Conservation (phyloP, 2,329 filamentous ascomycete genomes). For the Venturia carpophila region DNA sequence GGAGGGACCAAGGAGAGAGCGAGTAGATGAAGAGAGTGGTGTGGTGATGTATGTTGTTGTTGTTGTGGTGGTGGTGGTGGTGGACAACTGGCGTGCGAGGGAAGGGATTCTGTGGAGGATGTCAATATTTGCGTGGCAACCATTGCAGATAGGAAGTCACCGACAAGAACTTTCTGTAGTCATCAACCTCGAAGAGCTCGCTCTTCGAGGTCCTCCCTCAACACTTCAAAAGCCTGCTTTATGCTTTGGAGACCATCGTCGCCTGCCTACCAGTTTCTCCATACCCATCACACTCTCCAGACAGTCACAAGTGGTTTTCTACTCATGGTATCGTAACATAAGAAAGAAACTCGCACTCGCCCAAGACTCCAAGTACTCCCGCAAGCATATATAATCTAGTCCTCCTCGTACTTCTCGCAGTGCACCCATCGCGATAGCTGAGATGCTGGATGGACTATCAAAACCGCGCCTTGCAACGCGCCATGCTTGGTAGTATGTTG, state of each 20-base stretch:
- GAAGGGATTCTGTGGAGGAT: background rate
- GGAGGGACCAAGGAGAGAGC: background rate
- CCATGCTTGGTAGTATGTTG: background rate
- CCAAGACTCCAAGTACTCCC: background rate
- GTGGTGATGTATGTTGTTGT: background rate
- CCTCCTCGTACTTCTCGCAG: background rate
- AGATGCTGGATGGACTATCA: background rate
- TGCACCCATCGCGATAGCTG: background rate
- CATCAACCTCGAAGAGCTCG: background rate
- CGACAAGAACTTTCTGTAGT: background rate
- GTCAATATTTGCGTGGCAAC: background rate
- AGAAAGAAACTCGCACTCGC: background rate
- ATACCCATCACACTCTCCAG: background rate
- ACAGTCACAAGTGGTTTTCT: background rate
- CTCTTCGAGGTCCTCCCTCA: background rate
- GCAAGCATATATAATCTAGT: background rate
- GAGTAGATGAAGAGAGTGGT: background rate
- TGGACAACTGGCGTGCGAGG: too few relatives aligned
- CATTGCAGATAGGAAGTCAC: background rate
- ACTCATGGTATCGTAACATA: constrained; percentile 8
- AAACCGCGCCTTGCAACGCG: background rate
- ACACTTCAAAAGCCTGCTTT: background rate
- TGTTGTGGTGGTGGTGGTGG: background rate
- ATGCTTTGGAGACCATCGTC: background rate
- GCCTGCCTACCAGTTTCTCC: background rate